These are phyloP conservation scores for Rhizopogon salebrosus DNA, from an alignment of 768 basidiomycete genomes.

Conservation along the genomic window DNA sequence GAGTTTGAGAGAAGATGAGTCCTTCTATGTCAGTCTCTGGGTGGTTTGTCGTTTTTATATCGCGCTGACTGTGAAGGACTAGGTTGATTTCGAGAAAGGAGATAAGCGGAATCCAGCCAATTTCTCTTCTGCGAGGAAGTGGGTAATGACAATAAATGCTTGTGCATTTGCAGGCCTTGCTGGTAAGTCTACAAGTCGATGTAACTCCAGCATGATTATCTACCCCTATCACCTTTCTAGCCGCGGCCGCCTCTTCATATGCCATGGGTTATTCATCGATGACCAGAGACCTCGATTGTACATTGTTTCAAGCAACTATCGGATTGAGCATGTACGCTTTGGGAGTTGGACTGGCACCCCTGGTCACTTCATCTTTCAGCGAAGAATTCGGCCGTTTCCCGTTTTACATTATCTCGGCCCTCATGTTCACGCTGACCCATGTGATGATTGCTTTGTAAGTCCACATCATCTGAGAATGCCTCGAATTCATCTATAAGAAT, in stretches of 20 bases:
- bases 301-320: slow-evolving; percentile 39
- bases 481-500: neutral
- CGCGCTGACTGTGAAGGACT: slow-evolving; percentile 1
- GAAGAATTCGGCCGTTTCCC: slow-evolving; percentile 69
- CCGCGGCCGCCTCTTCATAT: slow-evolving; percentile 47
- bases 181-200: slow-evolving; percentile 15
- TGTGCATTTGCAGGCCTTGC: slow-evolving; percentile 29
- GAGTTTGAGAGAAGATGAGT: neutral
- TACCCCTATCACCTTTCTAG: slow-evolving; percentile 23
- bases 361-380: slow-evolving; percentile 64
- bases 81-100: slow-evolving; percentile 37
- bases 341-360: slow-evolving; percentile 59
- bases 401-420: slow-evolving; percentile 46
- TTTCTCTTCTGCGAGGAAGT: slow-evolving; percentile 35
- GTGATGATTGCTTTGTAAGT: slow-evolving; percentile 31
- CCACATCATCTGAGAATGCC: neutral
- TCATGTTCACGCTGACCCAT: slow-evolving; percentile 49
- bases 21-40: slow-evolving; percentile 9
- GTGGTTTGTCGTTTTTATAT: neutral
- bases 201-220: neutral
- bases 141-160: slow-evolving; percentile 32
- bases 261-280: slow-evolving; percentile 54
- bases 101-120: slow-evolving; percentile 37
- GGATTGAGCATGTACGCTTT: slow-evolving; percentile 51
- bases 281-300: slow-evolving; percentile 41